Percentiles rank a stretch among this genome's conserved stretches.
Evolutionary conservation across 208 protist species (phyloP).

Genomic region (Baffinella frigidus): DNA sequence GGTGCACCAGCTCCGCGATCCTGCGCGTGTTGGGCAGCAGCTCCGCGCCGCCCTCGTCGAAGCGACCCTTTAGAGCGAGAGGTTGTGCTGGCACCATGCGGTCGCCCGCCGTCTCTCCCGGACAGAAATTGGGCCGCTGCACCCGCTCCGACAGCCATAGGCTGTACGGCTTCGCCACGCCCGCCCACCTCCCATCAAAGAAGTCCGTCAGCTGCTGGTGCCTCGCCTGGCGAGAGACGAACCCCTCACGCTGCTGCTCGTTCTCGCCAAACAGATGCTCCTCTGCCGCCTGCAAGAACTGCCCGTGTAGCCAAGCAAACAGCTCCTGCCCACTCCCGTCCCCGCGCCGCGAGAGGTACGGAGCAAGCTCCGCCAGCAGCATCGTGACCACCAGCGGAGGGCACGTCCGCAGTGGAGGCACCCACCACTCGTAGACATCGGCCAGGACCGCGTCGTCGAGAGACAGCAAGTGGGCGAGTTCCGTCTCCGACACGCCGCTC

Average conservation of each 20-base stretch:
- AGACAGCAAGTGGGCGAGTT: background rate
- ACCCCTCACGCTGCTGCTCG: background rate
- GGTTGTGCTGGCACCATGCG: background rate
- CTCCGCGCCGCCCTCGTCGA: background rate
- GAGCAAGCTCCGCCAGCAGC: background rate
- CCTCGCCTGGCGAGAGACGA: background rate
- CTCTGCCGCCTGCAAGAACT: conserved; percentile 24
- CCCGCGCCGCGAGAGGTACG: background rate
- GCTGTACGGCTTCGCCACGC: background rate
- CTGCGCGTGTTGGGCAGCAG: background rate
- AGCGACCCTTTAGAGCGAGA: background rate
- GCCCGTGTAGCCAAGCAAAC: background rate
- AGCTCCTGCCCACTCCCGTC: background rate
- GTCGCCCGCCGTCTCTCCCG: background rate
- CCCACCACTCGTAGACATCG: conserved; percentile 16
- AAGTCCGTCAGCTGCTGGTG: background rate
- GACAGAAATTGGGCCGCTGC: background rate
- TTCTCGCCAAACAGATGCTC: background rate
- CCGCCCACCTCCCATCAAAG: background rate
- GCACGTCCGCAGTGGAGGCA: background rate
- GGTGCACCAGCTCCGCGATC: background rate
- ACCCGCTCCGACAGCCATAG: background rate
- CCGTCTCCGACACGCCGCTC: background rate
- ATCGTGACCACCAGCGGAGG: background rate
- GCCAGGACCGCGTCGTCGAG: background rate